Evolutionary conservation across 768 basidiomycete genomes (phyloP).

Genomic region (Tephrocybe sp.): DNA sequence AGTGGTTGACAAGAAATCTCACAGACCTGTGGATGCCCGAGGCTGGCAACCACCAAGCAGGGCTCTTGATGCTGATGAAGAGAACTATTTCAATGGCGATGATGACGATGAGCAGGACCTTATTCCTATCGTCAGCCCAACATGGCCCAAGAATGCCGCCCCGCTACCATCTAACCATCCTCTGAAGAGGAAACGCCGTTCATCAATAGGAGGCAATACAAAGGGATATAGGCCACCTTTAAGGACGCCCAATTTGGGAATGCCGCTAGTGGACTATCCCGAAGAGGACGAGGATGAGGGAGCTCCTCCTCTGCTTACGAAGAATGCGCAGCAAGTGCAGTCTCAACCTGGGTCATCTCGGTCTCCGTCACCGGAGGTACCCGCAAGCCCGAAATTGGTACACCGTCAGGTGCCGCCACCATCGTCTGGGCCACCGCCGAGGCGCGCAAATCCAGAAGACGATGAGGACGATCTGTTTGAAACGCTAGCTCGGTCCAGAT

Average conservation of each 20-base stretch:
- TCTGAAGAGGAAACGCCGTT: constrained; percentile 62
- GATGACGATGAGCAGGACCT: constrained; percentile 76
- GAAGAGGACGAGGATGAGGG: constrained; percentile 59
- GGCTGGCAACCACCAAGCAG: constrained; percentile 45
- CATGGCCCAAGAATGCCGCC: constrained; percentile 31
- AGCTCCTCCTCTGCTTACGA: not conserved
- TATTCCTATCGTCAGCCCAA: constrained; percentile 38
- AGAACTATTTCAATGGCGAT: constrained; percentile 90
- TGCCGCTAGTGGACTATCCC: constrained; percentile 77
- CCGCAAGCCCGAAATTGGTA: constrained; percentile 36
- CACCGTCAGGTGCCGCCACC: constrained; percentile 35
- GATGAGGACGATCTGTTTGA: constrained; percentile 65
- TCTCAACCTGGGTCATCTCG: constrained; percentile 26
- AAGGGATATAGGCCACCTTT: constrained; percentile 50
- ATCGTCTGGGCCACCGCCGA: constrained; percentile 42
- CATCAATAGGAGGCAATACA: constrained; percentile 38
- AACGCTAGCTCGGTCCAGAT: constrained; percentile 43
- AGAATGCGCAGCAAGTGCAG: constrained; percentile 11
- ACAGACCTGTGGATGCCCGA: constrained; percentile 41
- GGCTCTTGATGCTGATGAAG: constrained; percentile 74
- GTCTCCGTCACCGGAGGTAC: constrained; percentile 32
- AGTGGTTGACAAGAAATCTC: constrained; percentile 9
- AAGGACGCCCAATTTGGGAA: constrained; percentile 53
- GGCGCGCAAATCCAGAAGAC: constrained; percentile 37
- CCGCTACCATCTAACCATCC: constrained; percentile 36